phyloP scores from a whole-genome alignment of 345 rosid genomes.

The Euphorbia peplus region DNA sequence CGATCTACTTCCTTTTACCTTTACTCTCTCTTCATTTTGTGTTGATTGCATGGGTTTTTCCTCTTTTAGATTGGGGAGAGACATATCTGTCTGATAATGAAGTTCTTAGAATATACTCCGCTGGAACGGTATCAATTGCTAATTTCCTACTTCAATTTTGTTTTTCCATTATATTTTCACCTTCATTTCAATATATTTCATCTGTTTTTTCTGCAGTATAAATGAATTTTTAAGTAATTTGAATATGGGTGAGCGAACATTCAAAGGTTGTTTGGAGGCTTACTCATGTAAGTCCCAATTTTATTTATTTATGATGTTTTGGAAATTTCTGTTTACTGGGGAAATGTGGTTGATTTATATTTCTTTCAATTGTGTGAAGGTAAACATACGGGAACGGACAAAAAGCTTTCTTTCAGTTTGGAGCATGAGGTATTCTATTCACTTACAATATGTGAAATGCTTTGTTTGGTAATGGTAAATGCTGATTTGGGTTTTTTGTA shows the following conservation, averaged over 20 bases:
- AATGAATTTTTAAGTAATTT: slow-evolving; percentile 62
- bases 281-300: slow-evolving; percentile 63
- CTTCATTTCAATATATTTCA: background rate
- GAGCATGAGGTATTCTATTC: slow-evolving; percentile 66
- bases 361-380: slow-evolving; percentile 40
- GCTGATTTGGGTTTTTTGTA: background rate
- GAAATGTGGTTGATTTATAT: background rate
- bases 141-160: background rate
- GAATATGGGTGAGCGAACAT: slow-evolving; percentile 73
- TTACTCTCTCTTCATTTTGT: background rate
- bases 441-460: background rate
- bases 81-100: slow-evolving; percentile 37
- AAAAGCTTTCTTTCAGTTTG: slow-evolving; percentile 80
- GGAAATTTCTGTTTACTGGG: background rate
- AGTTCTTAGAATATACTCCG: slow-evolving; percentile 86
- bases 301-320: background rate
- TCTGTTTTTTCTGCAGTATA: slow-evolving; percentile 40
- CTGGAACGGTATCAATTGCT: slow-evolving; percentile 45
- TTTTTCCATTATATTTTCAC: background rate
- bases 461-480: background rate
- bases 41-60: background rate
- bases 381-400: slow-evolving; percentile 87
- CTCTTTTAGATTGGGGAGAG: slow-evolving; percentile 4
- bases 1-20: background rate
- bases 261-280: slow-evolving; percentile 80